These are phyloP conservation scores for Cyclocybe aegerita DNA, from an alignment of 768 basidiomycete species.

Conservation along the genomic window DNA sequence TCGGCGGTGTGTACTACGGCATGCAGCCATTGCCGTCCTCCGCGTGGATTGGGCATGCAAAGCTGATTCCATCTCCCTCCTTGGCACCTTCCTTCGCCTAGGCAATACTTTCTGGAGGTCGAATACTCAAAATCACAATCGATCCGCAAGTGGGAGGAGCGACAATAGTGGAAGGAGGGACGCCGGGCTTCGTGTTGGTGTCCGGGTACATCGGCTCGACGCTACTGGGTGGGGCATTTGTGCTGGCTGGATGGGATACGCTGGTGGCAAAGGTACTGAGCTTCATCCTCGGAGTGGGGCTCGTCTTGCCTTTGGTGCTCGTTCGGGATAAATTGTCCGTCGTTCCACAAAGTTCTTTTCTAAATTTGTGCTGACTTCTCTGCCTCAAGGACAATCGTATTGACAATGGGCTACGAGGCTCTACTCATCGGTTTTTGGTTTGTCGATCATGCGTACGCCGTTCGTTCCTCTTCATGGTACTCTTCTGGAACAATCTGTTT, in stretches of 20 bases:
- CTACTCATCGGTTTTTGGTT: conserved; percentile 94
- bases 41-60: conserved; percentile 11
- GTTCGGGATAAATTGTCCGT: conserved; percentile 89
- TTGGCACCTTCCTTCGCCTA: conserved; percentile 22
- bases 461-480: conserved; percentile 1
- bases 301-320: conserved; percentile 82
- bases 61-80: not conserved
- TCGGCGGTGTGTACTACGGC: conserved; percentile 50
- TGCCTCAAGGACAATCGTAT: conserved; percentile 69
- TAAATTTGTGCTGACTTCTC: not conserved
- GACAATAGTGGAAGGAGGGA: conserved; percentile 76
- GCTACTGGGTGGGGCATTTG: conserved; percentile 78
- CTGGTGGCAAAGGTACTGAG: conserved; percentile 91
- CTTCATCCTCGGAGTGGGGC: conserved; percentile 84
- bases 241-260: conserved; percentile 84
- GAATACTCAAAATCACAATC: conserved; percentile 76
- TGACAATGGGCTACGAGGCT: conserved; percentile 82
- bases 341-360: not conserved
- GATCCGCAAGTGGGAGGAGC: conserved; percentile 81
- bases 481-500: conserved; percentile 5
- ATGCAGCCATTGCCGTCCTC: not conserved
- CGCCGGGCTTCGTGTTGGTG: conserved; percentile 66
- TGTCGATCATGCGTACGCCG: conserved; percentile 81
- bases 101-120: conserved; percentile 80
- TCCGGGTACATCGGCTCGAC: conserved; percentile 85